Base-by-base conservation (phyloP, 306 rosid genomes). In the Cyamopsis tetragonoloba region DNA sequence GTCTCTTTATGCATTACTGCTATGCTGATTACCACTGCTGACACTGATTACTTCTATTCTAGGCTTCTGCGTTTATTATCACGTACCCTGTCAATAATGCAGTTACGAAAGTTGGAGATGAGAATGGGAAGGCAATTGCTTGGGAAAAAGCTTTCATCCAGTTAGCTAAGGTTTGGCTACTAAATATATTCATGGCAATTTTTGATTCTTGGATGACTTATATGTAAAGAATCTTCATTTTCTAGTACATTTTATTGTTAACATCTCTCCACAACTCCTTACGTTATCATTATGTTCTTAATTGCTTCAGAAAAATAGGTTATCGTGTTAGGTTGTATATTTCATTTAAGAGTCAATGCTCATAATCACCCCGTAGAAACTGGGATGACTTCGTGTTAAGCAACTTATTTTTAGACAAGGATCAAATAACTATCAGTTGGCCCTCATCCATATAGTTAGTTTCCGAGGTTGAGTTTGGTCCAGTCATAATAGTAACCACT, bases 81-180 rank as follows among this genome's bases (percentile, higher is more conserved):
- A 87, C 98, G 31, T 92, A 87, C 78, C 98, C 98, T 68, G 95
- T 92, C 68, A 87, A 80, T 81, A 92, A 92, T 65, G 98, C 89
- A 53, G 60, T 89, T n/a, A 78, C 79, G 28, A 79, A 76, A 77
- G 83, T 80, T 58, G 96, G 97, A 71, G 79, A 85, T 80, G 95
- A 74, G 77, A 92, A 92, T 70, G 93, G 86, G 66, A 84, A 81
- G 78, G 95, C 96, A 73, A 57, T 86, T 31, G 81, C 88, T 41
- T 92, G 98, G 98, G 98, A 92, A 72, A 83, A 82, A 77, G 96
- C 89, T 82, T 92, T 92, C 76, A 77, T 92, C 47, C 79, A 79
- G 75, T 66, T 92, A 70, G 96, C 85, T 4, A 86, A 92, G 98
- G 98, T 92, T 75, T 82, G 77, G 49, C 66, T 43, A 30, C 46